Evolutionary conservation across 2,329 filamentous ascomycete genomes (phyloP), one percentile per base, ranked within the genome.

Genomic region (Dactylellina haptotyla): DNA sequence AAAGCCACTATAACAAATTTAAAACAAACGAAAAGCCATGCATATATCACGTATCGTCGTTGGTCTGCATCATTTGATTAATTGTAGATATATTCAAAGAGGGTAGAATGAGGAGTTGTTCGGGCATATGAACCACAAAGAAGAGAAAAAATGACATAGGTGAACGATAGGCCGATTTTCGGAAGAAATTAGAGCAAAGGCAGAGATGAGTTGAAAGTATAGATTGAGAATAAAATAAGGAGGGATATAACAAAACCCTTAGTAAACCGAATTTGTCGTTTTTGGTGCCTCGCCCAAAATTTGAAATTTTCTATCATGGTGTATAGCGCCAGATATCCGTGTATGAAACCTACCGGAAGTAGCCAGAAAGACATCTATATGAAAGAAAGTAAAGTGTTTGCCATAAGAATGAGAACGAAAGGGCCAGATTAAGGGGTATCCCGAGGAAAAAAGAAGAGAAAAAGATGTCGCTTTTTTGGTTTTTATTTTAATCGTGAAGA

Each of bases 351-450:
- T 16, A n/a, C 41, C 16, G 2, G 20, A 58, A 32, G 18, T 20
- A 28, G 28, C n/a, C 16, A 59, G 54, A 12, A 12, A 20, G 20
- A 26, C 39, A 37, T 18, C 34, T 37, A 32, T 20, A 58, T 51
- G 26, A n/a, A 48, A 39, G 45, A 45, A 43, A 41, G 23, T 32
- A 45, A 41, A 41, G 14, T 10, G 12, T 10, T 3, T n/a, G 39
- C 16, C 30, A n/a, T n/a, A 9, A 8, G 26, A n/a, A 41, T 20
- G 26, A 37, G 20, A 48, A 14, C 5, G 4, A 59, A 46, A 34
- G 18, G 16, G 23, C 34, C 23, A 58, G 23, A 54, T 34, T 14
- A 48, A 59, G 10, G 50, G 56, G 56, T 59, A 59, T 59, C 56
- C 16, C n/a, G 26, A 16, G 18, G 12, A 41, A n/a, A 41, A 41